Evolutionary conservation across 306 rosid genomes (phyloP), one percentile per base, ranked within the genome.

Genomic region (Quercus gilva): DNA sequence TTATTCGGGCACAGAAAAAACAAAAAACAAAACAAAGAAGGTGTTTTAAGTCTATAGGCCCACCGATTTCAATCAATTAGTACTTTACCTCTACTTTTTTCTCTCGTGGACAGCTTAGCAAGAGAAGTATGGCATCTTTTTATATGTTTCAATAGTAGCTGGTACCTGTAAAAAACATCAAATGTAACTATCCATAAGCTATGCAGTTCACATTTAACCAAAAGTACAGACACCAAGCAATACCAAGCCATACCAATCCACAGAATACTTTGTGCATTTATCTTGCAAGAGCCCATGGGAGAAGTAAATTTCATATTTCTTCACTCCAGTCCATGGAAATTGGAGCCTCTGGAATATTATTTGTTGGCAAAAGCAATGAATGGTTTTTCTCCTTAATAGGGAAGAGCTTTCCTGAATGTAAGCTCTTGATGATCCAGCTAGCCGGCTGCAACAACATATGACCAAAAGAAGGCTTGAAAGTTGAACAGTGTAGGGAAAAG

Each of bases 351-450:
- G 65, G 58, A 77, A 80, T 86, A 53, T 74, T 70, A 73, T 63
- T 31, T 51, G 74, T 29, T 79, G 82, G 73, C 78, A 78, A 78
- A 5, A 77, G 56, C 26, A 76, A 37, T 45, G 55, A 23, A 21
- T 2, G 14, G 17, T 77, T 77, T 71, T 78, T 78, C 63, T 87
- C 84, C 6, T 74, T 21, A 53, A 89, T 74, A 67, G 91, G 94
- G 76, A 91, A 87, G 26, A 91, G 88, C 83, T 86, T 85, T 64
- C 94, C 97, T 7, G 86, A 82, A 88, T 91, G 85, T 83, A 94
- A 89, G 86, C 97, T 91, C 80, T 86, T 78, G n/a, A 92, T 65
- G 74, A 91, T 87, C 98, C 98, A 92, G 81, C 89, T 86, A 64
- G 68, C 83, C 19, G 94, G 84, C 98, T 92, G 94, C 84, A 55